phyloP scores from a whole-genome alignment of 2,329 filamentous ascomycete species.

The Colletotrichum ledebouriae region DNA sequence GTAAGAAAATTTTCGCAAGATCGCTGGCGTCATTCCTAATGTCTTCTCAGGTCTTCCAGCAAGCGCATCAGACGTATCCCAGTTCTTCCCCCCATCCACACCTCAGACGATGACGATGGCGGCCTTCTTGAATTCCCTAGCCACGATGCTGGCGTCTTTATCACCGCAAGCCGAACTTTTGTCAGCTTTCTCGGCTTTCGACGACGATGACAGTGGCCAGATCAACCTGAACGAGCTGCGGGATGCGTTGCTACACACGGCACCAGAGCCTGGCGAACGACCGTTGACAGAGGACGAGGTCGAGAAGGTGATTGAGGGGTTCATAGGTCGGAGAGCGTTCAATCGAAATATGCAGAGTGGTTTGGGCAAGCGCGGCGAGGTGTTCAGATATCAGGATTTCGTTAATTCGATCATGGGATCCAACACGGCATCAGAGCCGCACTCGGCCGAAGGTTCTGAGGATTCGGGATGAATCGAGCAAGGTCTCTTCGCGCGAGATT shows the following conservation, averaged over 20 bases:
- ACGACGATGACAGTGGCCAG: constrained; percentile 95
- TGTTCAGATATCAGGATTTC: constrained; percentile 95
- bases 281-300: constrained; percentile 80
- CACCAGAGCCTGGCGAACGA: constrained; percentile 78
- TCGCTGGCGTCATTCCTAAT: constrained; percentile 5
- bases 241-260: constrained; percentile 85
- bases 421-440: constrained; percentile 54
- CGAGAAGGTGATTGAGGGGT: constrained; percentile 88
- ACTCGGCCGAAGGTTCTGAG: constrained; percentile 46
- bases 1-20: constrained; percentile 55
- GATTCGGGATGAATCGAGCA: constrained; percentile 22
- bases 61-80: constrained; percentile 76
- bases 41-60: constrained; percentile 76
- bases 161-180: constrained; percentile 85
- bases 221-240: constrained; percentile 86
- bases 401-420: constrained; percentile 77
- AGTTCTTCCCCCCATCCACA: constrained; percentile 83
- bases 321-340: constrained; percentile 87
- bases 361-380: constrained; percentile 80
- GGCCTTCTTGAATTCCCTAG: constrained; percentile 86
- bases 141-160: constrained; percentile 78
- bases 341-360: constrained; percentile 70
- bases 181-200: constrained; percentile 94
- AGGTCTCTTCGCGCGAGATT: constrained; percentile 17
- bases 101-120: constrained; percentile 85